Evolutionary conservation across 352 stramenopile genomes (phyloP), one percentile per base, ranked within the genome.

Genomic region (Phytophthora idaei): DNA sequence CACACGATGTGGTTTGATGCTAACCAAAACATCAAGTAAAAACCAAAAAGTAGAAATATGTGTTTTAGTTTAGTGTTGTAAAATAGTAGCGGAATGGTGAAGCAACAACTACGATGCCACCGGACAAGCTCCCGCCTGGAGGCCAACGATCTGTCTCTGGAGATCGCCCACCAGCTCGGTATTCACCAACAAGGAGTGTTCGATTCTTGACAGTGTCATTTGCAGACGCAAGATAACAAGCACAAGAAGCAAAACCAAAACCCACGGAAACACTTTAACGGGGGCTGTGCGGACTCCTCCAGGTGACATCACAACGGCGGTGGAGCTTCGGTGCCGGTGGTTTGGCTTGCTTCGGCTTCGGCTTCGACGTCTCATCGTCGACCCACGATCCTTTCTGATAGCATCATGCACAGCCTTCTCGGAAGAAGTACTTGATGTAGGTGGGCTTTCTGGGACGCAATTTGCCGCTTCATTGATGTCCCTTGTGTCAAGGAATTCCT

Each of bases 191-290:
- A 92, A 72, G n/a, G 73, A 64, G 5, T 70, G 56, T 44, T 94
- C 81, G 29, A 94, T 89, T 10, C 64, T 87, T n/a, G 69, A 73
- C 41, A 94, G 62, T 32, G 82, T 82, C 59, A 64, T 65, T 62
- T 91, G 80, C 36, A 94, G 62, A 27, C 74, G 74, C 34, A 90
- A 62, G 2, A 92, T 72, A n/a, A 91, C 61, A 47, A 87, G 73
- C 36, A 91, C 45, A 21, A 93, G 45, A 39, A 88, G 58, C 17
- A 92, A 60, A 29, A 92, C 74, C 36, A 93, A 44, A 32, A 93
- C 54, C 81, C 81, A 93, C 47, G 83, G 81, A 42, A 93, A 85
- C n/a, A 88, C 68, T 66, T 80, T 82, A 25, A 79, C 71, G 7
- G 52, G 56, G 0, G 63, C 64, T 55, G 71, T 48, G n/a, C 63